Evolutionary conservation across 148 eudicot species (phyloP), one percentile per base, ranked within the genome.

Genomic region (Fagopyrum tataricum): DNA sequence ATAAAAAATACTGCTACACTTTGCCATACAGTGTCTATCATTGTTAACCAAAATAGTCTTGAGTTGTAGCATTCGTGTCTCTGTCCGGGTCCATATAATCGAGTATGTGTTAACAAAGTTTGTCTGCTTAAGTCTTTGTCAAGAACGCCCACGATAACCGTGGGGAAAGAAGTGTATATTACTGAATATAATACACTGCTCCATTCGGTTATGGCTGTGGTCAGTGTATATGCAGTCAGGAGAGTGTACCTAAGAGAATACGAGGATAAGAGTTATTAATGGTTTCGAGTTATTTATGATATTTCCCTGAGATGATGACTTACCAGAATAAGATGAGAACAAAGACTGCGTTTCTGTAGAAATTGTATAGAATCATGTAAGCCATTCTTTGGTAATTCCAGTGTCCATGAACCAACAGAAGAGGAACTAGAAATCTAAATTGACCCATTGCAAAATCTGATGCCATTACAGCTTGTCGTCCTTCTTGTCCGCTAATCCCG

Each of bases 361-460:
- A 92, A 82, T 96, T 96, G 80, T 96, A 96, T 70, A 96, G 67
- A 62, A 96, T 92, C 97, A 96, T 92, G 81, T 96, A 92, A 70
- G 88, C 87, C 95, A 96, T 96, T 40, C 97, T 84, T 80, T 96
- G 99, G 82, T 96, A 96, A 81, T 96, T 96, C 99, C 99, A 96
- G 71, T 96, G 99, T 61, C 99, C 99, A 78, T 96, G 99, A 75
- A 96, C 96, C 79, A 96, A 81, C 76, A 96, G 79, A 74, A 96
- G 86, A 3, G 95, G 92, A 77, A 92, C 99, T 84, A 96, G 81
- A 75, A 92, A 96, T 72, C 97, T 86, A 76, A 96, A 96, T 74
- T 92, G 97, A 58, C 95, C 99, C 99, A 96, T 92, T 14, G 96
- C 88, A 79, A 92, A 96, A 89, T 96, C 99, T n/a, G 99, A 96